These are phyloP conservation scores for Apophysomyces elegans DNA, from an alignment of 371 early-diverging fungal species.

Conservation along the genomic window DNA sequence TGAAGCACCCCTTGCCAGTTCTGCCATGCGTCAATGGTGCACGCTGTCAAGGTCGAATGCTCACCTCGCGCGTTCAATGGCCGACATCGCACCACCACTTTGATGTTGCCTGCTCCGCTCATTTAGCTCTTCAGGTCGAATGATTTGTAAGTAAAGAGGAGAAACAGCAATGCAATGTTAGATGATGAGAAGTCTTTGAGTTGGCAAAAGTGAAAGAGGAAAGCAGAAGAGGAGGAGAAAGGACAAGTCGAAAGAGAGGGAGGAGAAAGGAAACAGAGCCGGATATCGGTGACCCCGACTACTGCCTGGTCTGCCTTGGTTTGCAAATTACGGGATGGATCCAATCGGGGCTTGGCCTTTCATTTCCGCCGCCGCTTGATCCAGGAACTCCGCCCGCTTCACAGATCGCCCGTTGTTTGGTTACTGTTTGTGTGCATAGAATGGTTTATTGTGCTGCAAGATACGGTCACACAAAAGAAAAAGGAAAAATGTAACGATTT, in stretches of 20 bases:
- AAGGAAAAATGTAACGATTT: too few species aligned
- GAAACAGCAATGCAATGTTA: not conserved
- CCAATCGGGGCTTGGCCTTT: not conserved
- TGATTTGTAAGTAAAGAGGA: not conserved
- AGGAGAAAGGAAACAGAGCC: slow-evolving; percentile 1
- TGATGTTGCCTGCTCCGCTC: slow-evolving; percentile 63
- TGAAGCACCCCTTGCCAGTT: slow-evolving; percentile 64
- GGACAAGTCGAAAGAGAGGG: not conserved
- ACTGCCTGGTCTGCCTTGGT: not conserved
- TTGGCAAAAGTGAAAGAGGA: not conserved
- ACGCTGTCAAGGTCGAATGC: slow-evolving; percentile 8
- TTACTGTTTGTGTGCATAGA: not conserved
- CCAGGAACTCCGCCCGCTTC: too few species aligned
- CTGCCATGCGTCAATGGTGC: slow-evolving; percentile 33
- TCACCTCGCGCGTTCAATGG: slow-evolving; percentile 77
- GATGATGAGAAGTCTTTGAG: not conserved
- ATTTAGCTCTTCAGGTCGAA: not conserved
- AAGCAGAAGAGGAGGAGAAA: not conserved
- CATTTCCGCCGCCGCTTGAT: too few species aligned
- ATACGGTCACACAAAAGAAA: too few species aligned
- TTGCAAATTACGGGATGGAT: not conserved
- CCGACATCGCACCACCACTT: slow-evolving; percentile 81
- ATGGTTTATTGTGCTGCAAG: not conserved
- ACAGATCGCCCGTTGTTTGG: not conserved
- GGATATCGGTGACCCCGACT: not conserved